Conservation (phyloP, 371 early-diverging fungal genomes). For the Catenaria anguillulae region DNA sequence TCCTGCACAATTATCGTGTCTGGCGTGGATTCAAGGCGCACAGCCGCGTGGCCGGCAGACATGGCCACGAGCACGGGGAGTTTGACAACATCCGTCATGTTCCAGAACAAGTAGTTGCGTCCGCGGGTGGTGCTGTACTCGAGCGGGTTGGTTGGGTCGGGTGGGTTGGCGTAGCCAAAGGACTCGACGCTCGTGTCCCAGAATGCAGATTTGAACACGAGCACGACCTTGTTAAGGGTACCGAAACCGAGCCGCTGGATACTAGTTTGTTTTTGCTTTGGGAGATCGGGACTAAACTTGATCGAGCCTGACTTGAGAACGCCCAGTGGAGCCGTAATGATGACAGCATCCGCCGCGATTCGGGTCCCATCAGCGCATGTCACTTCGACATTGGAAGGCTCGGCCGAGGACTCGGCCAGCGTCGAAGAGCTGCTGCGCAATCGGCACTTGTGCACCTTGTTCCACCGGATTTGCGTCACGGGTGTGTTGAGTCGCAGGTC, state of each 20-base stretch:
- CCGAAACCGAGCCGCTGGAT: constrained; percentile 24
- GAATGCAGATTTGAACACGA: constrained; percentile 23
- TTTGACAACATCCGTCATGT: constrained; percentile 16
- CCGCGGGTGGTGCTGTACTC: constrained; percentile 21
- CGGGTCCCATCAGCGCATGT: constrained; percentile 17
- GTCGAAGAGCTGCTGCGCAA: too few relatives aligned
- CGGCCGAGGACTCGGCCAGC: too few relatives aligned
- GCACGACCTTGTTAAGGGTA: constrained; percentile 25
- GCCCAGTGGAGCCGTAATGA: constrained; percentile 23
- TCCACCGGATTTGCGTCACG: constrained; percentile 6
- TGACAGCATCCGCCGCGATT: constrained; percentile 13
- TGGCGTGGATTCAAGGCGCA: constrained; percentile 13
- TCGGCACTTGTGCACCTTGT: background rate
- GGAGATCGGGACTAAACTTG: constrained; percentile 21
- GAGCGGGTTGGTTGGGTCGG: constrained; percentile 9
- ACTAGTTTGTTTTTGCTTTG: constrained; percentile 19
- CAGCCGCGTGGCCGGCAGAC: constrained; percentile 21
- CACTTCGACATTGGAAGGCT: constrained; percentile 9
- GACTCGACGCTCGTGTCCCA: constrained; percentile 21
- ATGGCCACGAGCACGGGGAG: constrained; percentile 18
- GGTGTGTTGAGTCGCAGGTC: constrained; percentile 18
- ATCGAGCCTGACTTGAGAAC: constrained; percentile 20
- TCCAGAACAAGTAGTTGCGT: constrained; percentile 27
- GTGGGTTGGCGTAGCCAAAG: constrained; percentile 22
- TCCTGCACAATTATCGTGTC: constrained; percentile 17